Evolutionary conservation across 108 stramenopile species (phyloP), one percentile per base, ranked within the genome.

Genomic region (Conticribra guillardii): DNA sequence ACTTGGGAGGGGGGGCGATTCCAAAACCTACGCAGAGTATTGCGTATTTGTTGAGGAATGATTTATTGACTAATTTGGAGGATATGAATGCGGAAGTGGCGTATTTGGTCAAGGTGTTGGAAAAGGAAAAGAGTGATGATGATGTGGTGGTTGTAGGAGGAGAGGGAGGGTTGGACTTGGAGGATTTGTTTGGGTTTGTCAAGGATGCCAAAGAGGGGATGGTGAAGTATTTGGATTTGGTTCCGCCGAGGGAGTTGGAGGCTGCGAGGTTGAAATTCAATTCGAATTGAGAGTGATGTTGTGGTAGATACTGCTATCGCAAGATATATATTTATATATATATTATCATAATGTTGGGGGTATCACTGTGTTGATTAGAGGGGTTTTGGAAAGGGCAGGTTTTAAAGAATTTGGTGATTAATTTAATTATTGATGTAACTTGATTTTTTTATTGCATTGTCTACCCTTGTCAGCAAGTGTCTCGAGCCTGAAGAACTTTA

Each of bases 11-110:
- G 22, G 93, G 93, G 0, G 90, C 90, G 0, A 80, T 80, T 3
- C 93, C 93, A 0, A 87, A 87, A 23, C 78, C 73, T 14, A 71
- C 85, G 0, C 93, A 95, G 56, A 82, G 71, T 23, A 52, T 95
- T 24, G 89, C 90, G 0, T 95, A 95, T 60, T 57, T 95, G 37
- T 48, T 87, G 19, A 73, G 93, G 28, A 95, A 95, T 65, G 93
- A 95, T 45, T 64, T 92, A 27, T 64, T 95, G 62, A 92, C 89
- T 0, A 87, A 81, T 65, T 29, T 90, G 52, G 89, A 95, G 76
- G 80, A 82, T 68, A 67, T 95, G 59, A 55, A 77, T 30, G 89
- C 89, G 18, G 93, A 95, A 75, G 53, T 90, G 11, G 70, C 54
- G 24, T 93, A 87, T 64, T 55, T 89, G 41, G 15, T 85, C 22